Evolutionary conservation across 1,284 basidiomycete genomes (phyloP).

Genomic region (Leucoagaricus sp.): DNA sequence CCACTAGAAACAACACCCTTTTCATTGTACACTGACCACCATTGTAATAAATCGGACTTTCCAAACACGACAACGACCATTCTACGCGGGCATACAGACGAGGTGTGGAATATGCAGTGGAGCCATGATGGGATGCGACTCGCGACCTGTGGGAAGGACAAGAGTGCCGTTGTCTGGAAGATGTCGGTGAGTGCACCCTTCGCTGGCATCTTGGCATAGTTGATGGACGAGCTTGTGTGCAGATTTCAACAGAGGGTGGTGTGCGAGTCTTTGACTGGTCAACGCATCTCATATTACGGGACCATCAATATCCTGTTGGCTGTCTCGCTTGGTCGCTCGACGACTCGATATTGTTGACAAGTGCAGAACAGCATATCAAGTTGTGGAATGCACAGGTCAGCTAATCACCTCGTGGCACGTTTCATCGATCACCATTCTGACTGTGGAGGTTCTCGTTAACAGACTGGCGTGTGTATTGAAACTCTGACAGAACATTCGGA

Average conservation of each 20-base stretch:
- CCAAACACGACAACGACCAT: conserved; percentile 85
- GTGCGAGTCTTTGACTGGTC: conserved; percentile 59
- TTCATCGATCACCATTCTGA: background rate
- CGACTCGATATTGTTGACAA: conserved; percentile 80
- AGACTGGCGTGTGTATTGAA: conserved; percentile 73
- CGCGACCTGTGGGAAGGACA: conserved; percentile 89
- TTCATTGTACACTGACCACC: conserved; percentile 87
- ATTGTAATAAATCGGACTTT: conserved; percentile 80
- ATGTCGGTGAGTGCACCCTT: conserved; percentile 60
- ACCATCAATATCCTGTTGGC: conserved; percentile 79
- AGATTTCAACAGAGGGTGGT: conserved; percentile 40
- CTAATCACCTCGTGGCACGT: conserved; percentile 10
- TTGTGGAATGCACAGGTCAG: conserved; percentile 86
- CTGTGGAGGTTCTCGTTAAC: background rate
- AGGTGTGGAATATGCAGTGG: conserved; percentile 97
- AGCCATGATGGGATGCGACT: conserved; percentile 86
- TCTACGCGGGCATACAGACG: conserved; percentile 84
- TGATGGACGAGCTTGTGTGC: background rate
- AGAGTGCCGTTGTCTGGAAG: conserved; percentile 87
- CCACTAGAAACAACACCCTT: conserved; percentile 59
- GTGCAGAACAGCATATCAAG: conserved; percentile 77
- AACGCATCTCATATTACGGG: conserved; percentile 59
- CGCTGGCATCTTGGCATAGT: background rate
- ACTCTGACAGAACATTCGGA: conserved; percentile 77
- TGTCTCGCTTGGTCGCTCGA: conserved; percentile 91